Conservation (phyloP, 768 basidiomycete species). For the Psilocybe azurescens region DNA sequence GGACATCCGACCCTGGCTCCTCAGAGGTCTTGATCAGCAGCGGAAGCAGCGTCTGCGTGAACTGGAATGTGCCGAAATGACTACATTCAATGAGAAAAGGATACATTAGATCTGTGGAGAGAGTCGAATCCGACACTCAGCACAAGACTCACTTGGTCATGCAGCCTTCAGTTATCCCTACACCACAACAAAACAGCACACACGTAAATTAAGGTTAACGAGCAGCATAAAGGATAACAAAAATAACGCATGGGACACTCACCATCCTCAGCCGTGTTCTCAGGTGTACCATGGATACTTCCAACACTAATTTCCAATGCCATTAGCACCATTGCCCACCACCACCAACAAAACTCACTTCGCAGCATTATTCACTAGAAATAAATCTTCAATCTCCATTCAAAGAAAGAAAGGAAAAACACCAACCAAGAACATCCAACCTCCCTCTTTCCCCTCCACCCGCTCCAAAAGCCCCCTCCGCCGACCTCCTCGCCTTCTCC, state of each 20-base stretch:
- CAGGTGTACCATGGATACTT: background rate
- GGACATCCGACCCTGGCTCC: conserved; percentile 20
- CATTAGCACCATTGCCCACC: background rate
- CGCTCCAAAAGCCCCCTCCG: conserved; percentile 16
- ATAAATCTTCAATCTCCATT: too few species aligned
- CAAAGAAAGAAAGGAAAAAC: background rate
- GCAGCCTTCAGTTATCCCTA: conserved; percentile 17
- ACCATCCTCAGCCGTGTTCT: background rate
- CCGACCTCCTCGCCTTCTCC: background rate
- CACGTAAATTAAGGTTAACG: background rate
- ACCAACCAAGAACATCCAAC: conserved; percentile 21
- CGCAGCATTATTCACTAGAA: background rate
- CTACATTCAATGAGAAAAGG: background rate
- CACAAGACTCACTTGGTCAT: conserved; percentile 16
- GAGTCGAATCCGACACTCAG: background rate
- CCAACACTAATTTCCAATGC: background rate
- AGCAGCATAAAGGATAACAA: background rate
- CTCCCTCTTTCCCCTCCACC: conserved; percentile 3
- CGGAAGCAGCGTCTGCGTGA: conserved; percentile 21
- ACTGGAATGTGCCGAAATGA: conserved; percentile 24
- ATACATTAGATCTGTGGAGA: background rate
- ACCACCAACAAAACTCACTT: background rate
- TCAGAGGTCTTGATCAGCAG: conserved; percentile 21
- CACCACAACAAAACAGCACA: background rate
- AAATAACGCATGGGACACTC: background rate